Evolutionary conservation across 73 alveolate species (phyloP).

Genomic region (Durusdinium trenchii): DNA sequence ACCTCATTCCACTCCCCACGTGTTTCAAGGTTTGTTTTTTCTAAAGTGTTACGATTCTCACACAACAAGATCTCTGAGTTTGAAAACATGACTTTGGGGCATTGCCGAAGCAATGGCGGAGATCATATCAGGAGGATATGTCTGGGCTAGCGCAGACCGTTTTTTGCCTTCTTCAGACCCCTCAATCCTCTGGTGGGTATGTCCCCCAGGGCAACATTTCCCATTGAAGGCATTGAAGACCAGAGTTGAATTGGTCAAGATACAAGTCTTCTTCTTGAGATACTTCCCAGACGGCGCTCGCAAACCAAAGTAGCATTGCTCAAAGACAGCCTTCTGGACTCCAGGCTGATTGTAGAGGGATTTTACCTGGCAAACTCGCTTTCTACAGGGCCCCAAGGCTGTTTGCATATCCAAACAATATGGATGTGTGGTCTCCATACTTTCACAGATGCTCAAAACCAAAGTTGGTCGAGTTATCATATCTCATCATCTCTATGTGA

Average conservation of each 20-base stretch:
- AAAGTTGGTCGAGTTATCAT: too few species aligned
- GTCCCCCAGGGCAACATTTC: not conserved
- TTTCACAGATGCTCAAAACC: too few species aligned
- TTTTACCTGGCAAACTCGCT: not conserved
- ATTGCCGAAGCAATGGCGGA: not conserved
- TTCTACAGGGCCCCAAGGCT: too few species aligned
- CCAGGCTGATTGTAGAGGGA: not conserved
- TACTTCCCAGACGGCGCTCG: not conserved
- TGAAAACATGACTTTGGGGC: too few species aligned
- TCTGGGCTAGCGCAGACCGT: not conserved
- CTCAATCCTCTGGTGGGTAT: not conserved
- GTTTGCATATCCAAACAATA: too few species aligned
- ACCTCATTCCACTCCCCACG: too few species aligned
- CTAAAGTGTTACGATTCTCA: too few species aligned
- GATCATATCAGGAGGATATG: not conserved
- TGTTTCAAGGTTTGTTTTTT: too few species aligned
- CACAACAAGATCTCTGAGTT: too few species aligned
- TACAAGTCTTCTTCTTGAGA: not conserved
- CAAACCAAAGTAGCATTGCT: constrained; percentile 21
- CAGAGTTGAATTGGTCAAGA: not conserved
- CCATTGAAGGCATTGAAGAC: not conserved
- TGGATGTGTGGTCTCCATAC: too few species aligned
- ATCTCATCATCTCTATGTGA: too few species aligned
- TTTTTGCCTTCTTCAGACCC: constrained; percentile 16
- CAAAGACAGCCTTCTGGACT: not conserved